phyloP scores from a whole-genome alignment of 2,329 filamentous ascomycete species.

The Leptosphaerulina australis region DNA sequence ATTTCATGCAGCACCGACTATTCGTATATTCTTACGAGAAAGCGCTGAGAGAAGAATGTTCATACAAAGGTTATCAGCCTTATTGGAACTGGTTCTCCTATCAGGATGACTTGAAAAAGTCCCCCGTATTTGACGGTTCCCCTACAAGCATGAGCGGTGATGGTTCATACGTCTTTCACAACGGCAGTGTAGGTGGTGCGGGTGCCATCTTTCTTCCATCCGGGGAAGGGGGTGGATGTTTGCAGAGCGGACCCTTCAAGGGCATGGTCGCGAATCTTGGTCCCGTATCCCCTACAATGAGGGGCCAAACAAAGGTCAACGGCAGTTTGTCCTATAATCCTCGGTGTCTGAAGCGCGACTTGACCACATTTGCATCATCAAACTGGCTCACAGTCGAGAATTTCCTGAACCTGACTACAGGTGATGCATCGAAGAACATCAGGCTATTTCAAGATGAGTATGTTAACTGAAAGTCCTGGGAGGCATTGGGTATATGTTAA shows the following conservation, averaged over 20 bases:
- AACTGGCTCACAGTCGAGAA: conserved; percentile 39
- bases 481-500: neutral
- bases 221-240: conserved; percentile 31
- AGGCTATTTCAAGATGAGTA: conserved; percentile 42
- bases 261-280: conserved; percentile 33
- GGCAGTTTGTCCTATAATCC: conserved; percentile 30
- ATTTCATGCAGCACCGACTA: conserved; percentile 38
- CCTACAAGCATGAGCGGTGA: conserved; percentile 46
- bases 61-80: conserved; percentile 44
- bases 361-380: conserved; percentile 33
- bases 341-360: conserved; percentile 44
- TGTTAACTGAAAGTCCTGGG: neutral
- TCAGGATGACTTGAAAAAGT: conserved; percentile 35
- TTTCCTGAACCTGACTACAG: conserved; percentile 54
- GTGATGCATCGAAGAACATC: conserved; percentile 55
- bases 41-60: conserved; percentile 48
- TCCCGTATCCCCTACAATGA: conserved; percentile 21
- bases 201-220: conserved; percentile 18
- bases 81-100: conserved; percentile 58
- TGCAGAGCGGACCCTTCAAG: conserved; percentile 31
- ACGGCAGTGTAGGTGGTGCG: conserved; percentile 24
- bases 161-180: conserved; percentile 27
- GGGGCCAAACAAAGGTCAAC: conserved; percentile 18
- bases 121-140: conserved; percentile 34
- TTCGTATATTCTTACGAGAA: conserved; percentile 47